Evolutionary conservation across 2,329 filamentous ascomycete genomes (phyloP), one percentile per base, ranked within the genome.

Genomic region (Tothia fuscella): DNA sequence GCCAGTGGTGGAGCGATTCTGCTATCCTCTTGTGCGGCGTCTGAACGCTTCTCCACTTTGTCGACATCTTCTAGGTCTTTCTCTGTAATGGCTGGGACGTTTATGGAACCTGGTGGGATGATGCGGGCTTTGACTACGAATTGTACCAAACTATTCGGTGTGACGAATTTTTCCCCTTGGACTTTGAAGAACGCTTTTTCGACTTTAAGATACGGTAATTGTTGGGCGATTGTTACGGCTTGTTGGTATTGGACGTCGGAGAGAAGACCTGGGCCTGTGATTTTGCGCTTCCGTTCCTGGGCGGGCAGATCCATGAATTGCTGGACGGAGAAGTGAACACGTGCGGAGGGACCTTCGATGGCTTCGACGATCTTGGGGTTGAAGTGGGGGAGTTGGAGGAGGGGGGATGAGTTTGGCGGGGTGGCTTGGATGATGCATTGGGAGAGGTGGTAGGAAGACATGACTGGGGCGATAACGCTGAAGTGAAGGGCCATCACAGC

Each of bases 131-230:
- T 98, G 58, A 98, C 78, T 39, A 98, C 86, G 22, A 98, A 80
- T 47, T 88, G 89, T 17, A 96, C 89, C 28, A 98, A 74, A 43
- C 87, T 93, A 45, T 82, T 85, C 5, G 91, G 88, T 24, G 89
- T 93, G 55, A 98, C 85, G 59, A 81, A 82, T 50, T 82, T 84
- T 65, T 98, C 93, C 56, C 91, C 91, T 40, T 86, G 80, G 34
- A 98, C 93, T 70, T 98, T 98, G 77, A 98, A 98, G 65, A 94
- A 98, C 6, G 87, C 85, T 65, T 87, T 93, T 55, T 86, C 85
- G 9, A 98, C 78, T 44, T 82, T 75, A 42, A 98, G 71, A 48
- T 78, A 75, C 2, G 91, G 91, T 21, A 98, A 71, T 62, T 95
- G 85, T 52, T 78, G 77, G 21, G 87, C 88, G 22, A 95, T 81